Evolutionary conservation across 495 filamentous ascomycete genomes (phyloP), one percentile per base, ranked within the genome.

Genomic region (Trichoderma reesei): DNA sequence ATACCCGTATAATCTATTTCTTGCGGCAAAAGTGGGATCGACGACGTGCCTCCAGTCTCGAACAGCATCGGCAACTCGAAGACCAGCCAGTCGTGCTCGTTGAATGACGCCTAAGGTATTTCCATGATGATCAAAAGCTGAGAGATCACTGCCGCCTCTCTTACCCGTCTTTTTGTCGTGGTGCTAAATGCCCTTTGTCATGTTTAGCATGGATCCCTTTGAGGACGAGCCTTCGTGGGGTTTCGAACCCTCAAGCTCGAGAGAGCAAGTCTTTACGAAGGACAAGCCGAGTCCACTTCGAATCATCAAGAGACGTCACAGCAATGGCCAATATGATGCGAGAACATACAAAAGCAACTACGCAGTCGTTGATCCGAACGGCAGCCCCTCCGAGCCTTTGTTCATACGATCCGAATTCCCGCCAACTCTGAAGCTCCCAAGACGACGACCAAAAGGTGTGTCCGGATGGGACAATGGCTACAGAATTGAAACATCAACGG

Each of bases 241-340:
- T 10, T 34, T 56, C 34, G 51, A 34, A 16, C 51, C 20, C 20
- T 56, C 51, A 11, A 56, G 11, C 11, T 56, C 51, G 26, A 56
- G 26, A n/a, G 51, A 56, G 6, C 26, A 8, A 6, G 9, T 56
- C 0, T 33, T 56, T 36, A 26, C 8, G 31, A 33, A 33, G 16
- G 51, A 56, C 3, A 56, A 56, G 26, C 51, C 51, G 26, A 56
- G 31, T 11, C 51, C 51, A 31, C 51, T 56, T 56, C 51, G 51
- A 34, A 56, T 56, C 11, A 34, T 56, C 26, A 56, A 56, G 8
- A 56, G 26, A 31, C 26, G 6, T 13, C 51, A 26, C 7, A 34
- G 11, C 1, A 0, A 56, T 13, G 34, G 0, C 51, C 7, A 3
- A 16, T 11, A 56, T 16, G 42, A 14, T 18, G 42, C 11, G 3